Evolutionary conservation across 768 basidiomycete species (phyloP), one percentile per base, ranked within the genome.

Genomic region (button mushroom (Agaricus bisporus)): DNA sequence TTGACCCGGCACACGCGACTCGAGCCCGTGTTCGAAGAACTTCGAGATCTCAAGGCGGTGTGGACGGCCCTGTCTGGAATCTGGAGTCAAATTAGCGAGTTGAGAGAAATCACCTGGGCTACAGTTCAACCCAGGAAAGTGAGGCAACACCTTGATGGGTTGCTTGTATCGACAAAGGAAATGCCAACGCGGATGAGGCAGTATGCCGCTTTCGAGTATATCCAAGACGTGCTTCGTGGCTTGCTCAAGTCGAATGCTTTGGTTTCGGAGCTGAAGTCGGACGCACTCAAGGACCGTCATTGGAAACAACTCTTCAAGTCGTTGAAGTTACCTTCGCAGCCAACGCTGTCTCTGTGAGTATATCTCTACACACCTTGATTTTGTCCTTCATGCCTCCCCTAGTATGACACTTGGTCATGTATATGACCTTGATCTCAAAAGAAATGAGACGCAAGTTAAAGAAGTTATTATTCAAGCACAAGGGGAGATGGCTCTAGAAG

Each of bases 101-200:
- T 99, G 51, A 75, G 90, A 48, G 97, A 99, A 63, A 76, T 86
- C 65, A 71, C 83, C 1, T 99, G 97, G 97, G 81, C 89, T 1
- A 91, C 88, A 0, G 86, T 98, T 37, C 94, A 95, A 63, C 91
- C 97, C 20, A 83, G 97, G 62, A 98, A 98, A 70, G 66, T 99
- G 54, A 85, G 97, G 60, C 91, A 95, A 63, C 89, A 92, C 58
- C 85, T 99, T 50, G 95, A 99, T 62, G 83, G 81, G n/a, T 77
- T 98, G 43, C 70, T 98, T 48, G 75, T 81, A 22, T 92, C 92
- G n/a, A 98, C 95, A 20, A 91, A 94, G 73, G 95, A 98, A 45
- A 98, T 99, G 95, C 97, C 97, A 1, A 95, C 91, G 36, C 79
- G 95, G 56, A 99, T 98, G 97, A 82, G 97, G 49, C 97, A 99